Conservation (phyloP, 257 asterid species). For the Nicotiana tomentosiformis region DNA sequence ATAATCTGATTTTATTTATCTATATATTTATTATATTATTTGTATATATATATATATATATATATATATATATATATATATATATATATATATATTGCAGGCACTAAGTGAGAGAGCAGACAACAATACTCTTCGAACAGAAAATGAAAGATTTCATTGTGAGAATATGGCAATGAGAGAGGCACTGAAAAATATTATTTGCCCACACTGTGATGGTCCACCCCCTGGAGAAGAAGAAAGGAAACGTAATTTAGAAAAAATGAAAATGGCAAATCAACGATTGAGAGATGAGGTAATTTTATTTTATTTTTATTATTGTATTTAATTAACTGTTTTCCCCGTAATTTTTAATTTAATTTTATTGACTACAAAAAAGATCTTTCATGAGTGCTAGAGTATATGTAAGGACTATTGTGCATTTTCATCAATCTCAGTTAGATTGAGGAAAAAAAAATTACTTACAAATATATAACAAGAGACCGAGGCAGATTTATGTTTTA, state of each 20-base stretch:
- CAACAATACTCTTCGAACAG: slow-evolving; percentile 38
- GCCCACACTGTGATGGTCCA: slow-evolving; percentile 38
- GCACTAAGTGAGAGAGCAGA: slow-evolving; percentile 46
- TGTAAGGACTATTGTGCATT: too few species aligned
- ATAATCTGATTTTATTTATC: neutral
- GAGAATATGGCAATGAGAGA: slow-evolving; percentile 55
- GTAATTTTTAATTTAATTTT: too few species aligned
- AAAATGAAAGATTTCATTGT: slow-evolving; percentile 43
- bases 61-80: too few species aligned
- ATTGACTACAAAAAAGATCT: too few species aligned
- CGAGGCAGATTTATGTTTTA: neutral
- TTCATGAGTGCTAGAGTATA: too few species aligned
- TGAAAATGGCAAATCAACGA: slow-evolving; percentile 44
- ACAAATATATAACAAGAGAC: neutral
- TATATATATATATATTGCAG: slow-evolving; percentile 18
- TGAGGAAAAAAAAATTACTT: neutral
- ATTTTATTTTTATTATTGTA: neutral
- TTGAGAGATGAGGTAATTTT: slow-evolving; percentile 43
- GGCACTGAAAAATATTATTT: slow-evolving; percentile 31
- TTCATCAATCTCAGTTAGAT: too few species aligned
- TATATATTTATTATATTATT: neutral
- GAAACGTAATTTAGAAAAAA: slow-evolving; percentile 21
- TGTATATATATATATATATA: neutral
- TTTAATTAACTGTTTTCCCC: too few species aligned
- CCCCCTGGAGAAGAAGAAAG: slow-evolving; percentile 35